Evolutionary conservation across 768 basidiomycete species (phyloP).

Genomic region (Suillus tomentosus): DNA sequence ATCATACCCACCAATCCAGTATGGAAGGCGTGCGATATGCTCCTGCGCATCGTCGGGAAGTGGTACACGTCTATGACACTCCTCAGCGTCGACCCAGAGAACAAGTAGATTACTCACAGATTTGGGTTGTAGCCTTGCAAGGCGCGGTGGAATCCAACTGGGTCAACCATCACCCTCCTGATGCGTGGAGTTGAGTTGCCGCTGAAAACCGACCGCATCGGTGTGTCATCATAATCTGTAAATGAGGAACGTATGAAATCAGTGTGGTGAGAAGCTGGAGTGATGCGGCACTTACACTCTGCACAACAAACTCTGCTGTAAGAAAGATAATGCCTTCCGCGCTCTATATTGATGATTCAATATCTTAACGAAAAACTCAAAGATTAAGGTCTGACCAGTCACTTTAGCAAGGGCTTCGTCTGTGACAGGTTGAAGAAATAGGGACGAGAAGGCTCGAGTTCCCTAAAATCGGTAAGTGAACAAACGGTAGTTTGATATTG

Average conservation of each 20-base stretch:
- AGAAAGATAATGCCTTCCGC: slow-evolving; percentile 6
- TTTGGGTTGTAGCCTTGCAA: slow-evolving; percentile 4
- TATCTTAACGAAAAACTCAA: too few species aligned
- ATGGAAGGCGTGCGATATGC: not conserved
- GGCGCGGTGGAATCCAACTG: not conserved
- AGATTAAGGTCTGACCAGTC: not conserved
- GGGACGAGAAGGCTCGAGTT: not conserved
- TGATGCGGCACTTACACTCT: not conserved
- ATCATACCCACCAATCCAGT: slow-evolving; percentile 8
- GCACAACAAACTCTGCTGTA: slow-evolving; percentile 2
- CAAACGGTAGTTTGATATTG: not conserved
- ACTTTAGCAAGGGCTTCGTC: slow-evolving; percentile 1
- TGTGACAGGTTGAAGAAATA: not conserved
- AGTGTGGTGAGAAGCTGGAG: not conserved
- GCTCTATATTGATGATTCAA: not conserved
- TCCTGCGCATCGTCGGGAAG: slow-evolving; percentile 1
- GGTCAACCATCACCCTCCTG: slow-evolving; percentile 3
- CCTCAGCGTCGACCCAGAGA: not conserved
- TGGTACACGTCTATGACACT: not conserved
- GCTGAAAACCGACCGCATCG: not conserved
- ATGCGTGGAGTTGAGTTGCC: not conserved
- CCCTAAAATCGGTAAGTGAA: not conserved
- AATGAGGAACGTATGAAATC: not conserved
- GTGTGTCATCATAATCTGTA: not conserved
- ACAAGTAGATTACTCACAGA: not conserved